Evolutionary conservation across 768 basidiomycete species (phyloP).

Genomic region (Mycena amicta): DNA sequence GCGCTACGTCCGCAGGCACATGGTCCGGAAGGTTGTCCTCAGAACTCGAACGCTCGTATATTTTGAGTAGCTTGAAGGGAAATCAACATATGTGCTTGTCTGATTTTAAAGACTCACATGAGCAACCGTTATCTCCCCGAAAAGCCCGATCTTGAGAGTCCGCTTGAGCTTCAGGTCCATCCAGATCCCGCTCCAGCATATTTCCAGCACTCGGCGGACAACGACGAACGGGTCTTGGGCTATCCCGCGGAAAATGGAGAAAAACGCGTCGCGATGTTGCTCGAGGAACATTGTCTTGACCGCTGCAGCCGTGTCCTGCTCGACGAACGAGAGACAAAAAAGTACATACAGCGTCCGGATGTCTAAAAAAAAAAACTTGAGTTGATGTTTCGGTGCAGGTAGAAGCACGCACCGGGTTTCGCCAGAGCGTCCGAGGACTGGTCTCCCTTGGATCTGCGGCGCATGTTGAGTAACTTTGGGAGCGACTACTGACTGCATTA

Average conservation of each 20-base stretch:
- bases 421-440: slow-evolving; percentile 42
- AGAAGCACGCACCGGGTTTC: slow-evolving; percentile 54
- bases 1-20: slow-evolving; percentile 75
- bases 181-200: slow-evolving; percentile 79
- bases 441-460: slow-evolving; percentile 56
- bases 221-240: slow-evolving; percentile 65
- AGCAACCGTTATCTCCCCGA: slow-evolving; percentile 64
- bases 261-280: slow-evolving; percentile 65
- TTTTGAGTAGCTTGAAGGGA: slow-evolving; percentile 62
- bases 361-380: slow-evolving; percentile 46
- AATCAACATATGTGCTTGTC: too few species aligned
- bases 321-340: slow-evolving; percentile 75
- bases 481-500: slow-evolving; percentile 47
- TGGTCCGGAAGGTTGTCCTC: slow-evolving; percentile 54
- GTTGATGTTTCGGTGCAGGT: background rate
- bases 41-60: slow-evolving; percentile 64
- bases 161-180: slow-evolving; percentile 71
- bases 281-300: slow-evolving; percentile 71
- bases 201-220: slow-evolving; percentile 66
- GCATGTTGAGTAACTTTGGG: slow-evolving; percentile 69
- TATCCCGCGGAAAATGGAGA: slow-evolving; percentile 74
- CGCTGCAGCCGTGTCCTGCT: slow-evolving; percentile 44
- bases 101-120: too few species aligned
- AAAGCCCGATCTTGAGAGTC: slow-evolving; percentile 70
- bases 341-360: slow-evolving; percentile 77